Evolutionary conservation across 2,329 filamentous ascomycete genomes (phyloP).

Genomic region (Didymella pinodella): DNA sequence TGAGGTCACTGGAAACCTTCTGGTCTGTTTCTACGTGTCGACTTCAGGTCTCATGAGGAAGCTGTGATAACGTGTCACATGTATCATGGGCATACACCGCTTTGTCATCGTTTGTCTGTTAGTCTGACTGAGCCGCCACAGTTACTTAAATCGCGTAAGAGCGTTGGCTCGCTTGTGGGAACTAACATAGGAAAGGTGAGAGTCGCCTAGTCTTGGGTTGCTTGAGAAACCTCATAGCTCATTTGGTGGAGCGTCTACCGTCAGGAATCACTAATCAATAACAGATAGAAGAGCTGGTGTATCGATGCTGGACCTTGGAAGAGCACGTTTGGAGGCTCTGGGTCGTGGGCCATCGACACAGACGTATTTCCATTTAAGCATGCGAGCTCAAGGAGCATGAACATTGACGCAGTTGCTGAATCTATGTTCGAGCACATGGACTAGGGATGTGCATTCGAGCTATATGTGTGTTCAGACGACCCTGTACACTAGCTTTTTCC

Average conservation of each 20-base stretch:
- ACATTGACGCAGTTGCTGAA: background rate
- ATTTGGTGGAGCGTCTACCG: background rate
- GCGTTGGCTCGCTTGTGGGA: background rate
- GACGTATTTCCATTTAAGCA: background rate
- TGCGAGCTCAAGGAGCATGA: background rate
- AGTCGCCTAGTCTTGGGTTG: background rate
- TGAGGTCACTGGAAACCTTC: background rate
- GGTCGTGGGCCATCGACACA: background rate
- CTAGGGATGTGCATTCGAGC: background rate
- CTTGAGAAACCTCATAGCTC: background rate
- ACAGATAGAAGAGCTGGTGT: background rate
- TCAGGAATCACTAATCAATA: background rate
- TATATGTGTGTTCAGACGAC: conserved; percentile 15
- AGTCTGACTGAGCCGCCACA: background rate
- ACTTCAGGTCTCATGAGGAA: background rate
- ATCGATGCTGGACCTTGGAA: background rate
- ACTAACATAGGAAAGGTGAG: background rate
- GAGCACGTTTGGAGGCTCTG: background rate
- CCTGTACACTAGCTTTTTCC: conserved; percentile 47
- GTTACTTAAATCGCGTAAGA: background rate
- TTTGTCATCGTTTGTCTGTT: background rate
- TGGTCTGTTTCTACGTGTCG: background rate
- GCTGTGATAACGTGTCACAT: background rate
- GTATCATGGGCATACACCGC: background rate
- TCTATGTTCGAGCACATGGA: background rate